These are phyloP conservation scores for Jaapia argillacea DNA, from an alignment of 768 basidiomycete species.

Conservation along the genomic window DNA sequence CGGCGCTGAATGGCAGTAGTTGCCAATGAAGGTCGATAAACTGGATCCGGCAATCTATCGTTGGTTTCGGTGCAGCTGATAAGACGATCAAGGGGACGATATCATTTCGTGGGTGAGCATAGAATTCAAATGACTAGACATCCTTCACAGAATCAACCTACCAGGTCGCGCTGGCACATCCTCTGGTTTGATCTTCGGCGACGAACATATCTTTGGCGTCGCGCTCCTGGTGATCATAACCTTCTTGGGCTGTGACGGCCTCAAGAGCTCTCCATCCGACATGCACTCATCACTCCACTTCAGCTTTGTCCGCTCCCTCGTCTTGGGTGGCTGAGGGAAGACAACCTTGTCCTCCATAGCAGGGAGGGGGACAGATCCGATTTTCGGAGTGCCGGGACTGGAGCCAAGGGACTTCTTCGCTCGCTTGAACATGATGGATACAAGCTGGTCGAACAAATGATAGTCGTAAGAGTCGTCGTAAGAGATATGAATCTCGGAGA, in stretches of 20 bases:
- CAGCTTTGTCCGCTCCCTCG: background rate
- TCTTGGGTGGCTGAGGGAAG: background rate
- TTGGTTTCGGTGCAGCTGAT: background rate
- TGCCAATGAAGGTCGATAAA: slow-evolving; percentile 13
- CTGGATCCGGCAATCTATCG: background rate
- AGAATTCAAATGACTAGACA: too few species aligned
- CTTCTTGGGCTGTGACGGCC: background rate
- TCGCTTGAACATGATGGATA: background rate
- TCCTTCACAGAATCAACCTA: background rate
- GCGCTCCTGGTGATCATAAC: background rate
- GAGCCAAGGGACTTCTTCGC: background rate
- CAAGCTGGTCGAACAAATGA: background rate
- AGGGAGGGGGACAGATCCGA: background rate
- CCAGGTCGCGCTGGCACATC: background rate
- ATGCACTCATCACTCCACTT: background rate
- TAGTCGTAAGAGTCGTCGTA: background rate
- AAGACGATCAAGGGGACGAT: background rate
- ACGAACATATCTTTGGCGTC: background rate
- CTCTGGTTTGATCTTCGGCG: background rate
- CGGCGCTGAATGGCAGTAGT: slow-evolving; percentile 8
- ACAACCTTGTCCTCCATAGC: background rate
- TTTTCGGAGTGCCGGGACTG: background rate
- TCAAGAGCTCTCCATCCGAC: background rate
- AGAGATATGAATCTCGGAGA: background rate
- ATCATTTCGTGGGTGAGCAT: too few species aligned